Evolutionary conservation across 1,284 basidiomycete species (phyloP).

Genomic region (Wolfiporia cocos): DNA sequence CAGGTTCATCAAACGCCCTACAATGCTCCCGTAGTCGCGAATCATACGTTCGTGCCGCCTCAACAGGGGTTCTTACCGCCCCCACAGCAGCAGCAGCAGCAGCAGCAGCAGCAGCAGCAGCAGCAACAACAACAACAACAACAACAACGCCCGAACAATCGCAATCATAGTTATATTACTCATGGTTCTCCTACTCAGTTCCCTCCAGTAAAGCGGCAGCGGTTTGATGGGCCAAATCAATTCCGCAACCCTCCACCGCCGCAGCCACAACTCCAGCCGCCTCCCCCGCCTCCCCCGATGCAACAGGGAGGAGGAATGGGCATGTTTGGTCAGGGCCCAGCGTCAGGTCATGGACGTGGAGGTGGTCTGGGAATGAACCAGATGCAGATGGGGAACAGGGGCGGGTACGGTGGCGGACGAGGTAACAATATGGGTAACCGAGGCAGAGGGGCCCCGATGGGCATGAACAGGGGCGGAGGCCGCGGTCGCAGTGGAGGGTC

Average conservation of each 20-base stretch:
- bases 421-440: constrained; percentile 32
- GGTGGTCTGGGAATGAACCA: constrained; percentile 41
- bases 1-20: constrained; percentile 28
- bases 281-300: constrained; percentile 30
- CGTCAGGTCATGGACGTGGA: constrained; percentile 28
- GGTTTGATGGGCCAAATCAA: constrained; percentile 71
- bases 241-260: constrained; percentile 35
- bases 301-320: constrained; percentile 19
- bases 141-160: constrained; percentile 35
- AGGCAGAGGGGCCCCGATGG: constrained; percentile 42
- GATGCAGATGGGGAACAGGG: constrained; percentile 31
- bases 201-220: constrained; percentile 77
- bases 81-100: constrained; percentile 21
- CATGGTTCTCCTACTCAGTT: constrained; percentile 64
- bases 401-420: constrained; percentile 33
- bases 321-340: constrained; percentile 14
- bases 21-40: constrained; percentile 22
- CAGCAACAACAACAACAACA: constrained; percentile 42
- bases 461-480: constrained; percentile 37
- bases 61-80: too few relatives aligned
- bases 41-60: constrained; percentile 24
- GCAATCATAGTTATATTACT: constrained; percentile 41
- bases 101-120: constrained; percentile 21
- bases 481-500: constrained; percentile 34
- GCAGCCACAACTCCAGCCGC: constrained; percentile 38